phyloP scores from a whole-genome alignment of 2,329 filamentous ascomycete genomes.

The Chaetomiaceae sp. region DNA sequence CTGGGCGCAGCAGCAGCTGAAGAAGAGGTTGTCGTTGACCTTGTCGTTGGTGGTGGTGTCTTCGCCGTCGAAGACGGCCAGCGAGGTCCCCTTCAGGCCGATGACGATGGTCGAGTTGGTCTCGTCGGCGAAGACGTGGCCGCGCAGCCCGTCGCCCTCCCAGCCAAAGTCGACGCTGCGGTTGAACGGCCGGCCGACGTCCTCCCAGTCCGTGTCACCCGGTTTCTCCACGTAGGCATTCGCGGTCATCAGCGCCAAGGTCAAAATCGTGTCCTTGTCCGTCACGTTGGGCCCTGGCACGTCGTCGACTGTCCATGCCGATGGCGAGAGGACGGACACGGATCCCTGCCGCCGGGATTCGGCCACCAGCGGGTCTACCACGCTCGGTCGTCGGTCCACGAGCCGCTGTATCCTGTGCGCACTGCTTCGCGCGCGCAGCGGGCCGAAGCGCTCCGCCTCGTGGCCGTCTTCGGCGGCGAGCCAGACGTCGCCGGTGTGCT shows the following conservation, averaged over 20 bases:
- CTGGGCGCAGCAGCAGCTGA: constrained; percentile 95
- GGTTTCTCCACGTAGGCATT: constrained; percentile 80
- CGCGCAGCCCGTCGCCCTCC: constrained; percentile 80
- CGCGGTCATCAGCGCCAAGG: constrained; percentile 79
- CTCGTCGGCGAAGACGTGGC: constrained; percentile 86
- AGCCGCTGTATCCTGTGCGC: constrained; percentile 71
- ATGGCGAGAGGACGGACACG: constrained; percentile 60
- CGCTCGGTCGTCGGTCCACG: constrained; percentile 66
- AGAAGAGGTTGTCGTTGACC: constrained; percentile 94
- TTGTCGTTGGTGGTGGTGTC: constrained; percentile 97
- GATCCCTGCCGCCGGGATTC: constrained; percentile 63
- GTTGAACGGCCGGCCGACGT: constrained; percentile 74
- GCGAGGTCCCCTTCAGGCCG: constrained; percentile 83
- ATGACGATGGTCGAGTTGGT: constrained; percentile 83
- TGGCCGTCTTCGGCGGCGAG: constrained; percentile 54
- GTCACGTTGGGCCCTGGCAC: constrained; percentile 74
- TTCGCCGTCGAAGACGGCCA: constrained; percentile 91
- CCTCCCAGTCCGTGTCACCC: constrained; percentile 71
- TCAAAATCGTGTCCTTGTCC: constrained; percentile 77
- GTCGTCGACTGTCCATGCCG: constrained; percentile 78
- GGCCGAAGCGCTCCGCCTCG: constrained; percentile 43
- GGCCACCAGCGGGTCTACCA: constrained; percentile 72
- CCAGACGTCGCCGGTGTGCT: constrained; percentile 54
- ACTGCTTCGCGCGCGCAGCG: constrained; percentile 57
- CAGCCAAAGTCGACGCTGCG: constrained; percentile 87